Evolutionary conservation across 164 flowering plant genomes (phyloP).

Genomic region (Buxus sempervirens): DNA sequence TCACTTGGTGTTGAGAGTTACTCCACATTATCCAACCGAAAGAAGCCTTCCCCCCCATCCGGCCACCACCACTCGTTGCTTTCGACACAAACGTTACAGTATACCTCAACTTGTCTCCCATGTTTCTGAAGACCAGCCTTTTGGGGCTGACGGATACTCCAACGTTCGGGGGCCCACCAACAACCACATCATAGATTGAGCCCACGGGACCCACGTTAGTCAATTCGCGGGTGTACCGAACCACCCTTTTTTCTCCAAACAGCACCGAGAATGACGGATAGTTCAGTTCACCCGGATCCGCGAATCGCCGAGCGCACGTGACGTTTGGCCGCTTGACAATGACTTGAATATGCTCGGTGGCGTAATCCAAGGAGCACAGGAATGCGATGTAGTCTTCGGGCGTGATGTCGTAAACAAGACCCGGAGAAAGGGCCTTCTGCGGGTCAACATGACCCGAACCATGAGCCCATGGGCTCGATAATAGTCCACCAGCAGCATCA

Average conservation of each 20-base stretch:
- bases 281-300: constrained; percentile 67
- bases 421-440: constrained; percentile 74
- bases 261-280: constrained; percentile 81
- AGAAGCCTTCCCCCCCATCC: constrained; percentile 12
- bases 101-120: constrained; percentile 62
- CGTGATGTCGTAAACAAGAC: constrained; percentile 66
- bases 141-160: constrained; percentile 52
- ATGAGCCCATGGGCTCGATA: constrained; percentile 66
- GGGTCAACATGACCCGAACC: constrained; percentile 88
- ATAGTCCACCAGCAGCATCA: constrained; percentile 45
- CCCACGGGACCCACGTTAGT: constrained; percentile 71
- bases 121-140: constrained; percentile 48
- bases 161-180: constrained; percentile 42
- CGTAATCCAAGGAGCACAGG: constrained; percentile 68
- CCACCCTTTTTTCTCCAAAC: constrained; percentile 44
- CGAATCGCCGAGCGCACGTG: constrained; percentile 45
- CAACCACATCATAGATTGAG: constrained; percentile 41
- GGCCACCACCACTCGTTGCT: constrained; percentile 22
- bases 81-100: constrained; percentile 59
- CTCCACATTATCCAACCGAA: constrained; percentile 73
- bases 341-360: constrained; percentile 30
- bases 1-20: constrained; percentile 47
- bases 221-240: constrained; percentile 53
- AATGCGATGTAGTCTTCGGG: constrained; percentile 58
- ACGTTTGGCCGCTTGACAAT: constrained; percentile 44